Base-by-base conservation (phyloP, 495 filamentous ascomycete species). In the Lasiosphaeria hispida region DNA sequence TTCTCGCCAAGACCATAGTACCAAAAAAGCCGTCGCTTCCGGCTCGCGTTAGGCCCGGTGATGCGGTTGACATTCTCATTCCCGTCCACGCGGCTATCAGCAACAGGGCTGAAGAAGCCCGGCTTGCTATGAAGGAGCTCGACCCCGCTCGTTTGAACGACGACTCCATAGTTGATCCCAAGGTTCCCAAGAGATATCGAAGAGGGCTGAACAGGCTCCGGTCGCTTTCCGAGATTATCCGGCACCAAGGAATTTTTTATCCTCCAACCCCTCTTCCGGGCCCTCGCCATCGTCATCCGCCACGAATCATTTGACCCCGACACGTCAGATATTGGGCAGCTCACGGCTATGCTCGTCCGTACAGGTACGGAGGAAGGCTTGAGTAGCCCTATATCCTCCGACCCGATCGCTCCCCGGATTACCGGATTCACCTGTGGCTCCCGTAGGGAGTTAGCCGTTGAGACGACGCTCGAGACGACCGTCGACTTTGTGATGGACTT, bases 401-500 rank as follows among this genome's bases (percentile, higher is more conserved):
- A 55, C 15, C 41, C 38, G 9, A 55, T 55, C 53, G 53, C 53
- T 19, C 39, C 44, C 36, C 33, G 7, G 40, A 55, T 55, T 13
- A 44, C 13, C 11, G 41, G 10, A 10, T 45, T 55, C n/a, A 6
- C 41, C 53, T 10, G 33, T 5, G 23, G 40, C 49, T 53, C 49
- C 57, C 38, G 15, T 14, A 10, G 48, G 30, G 48, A 52, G 48
- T 37, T 23, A 18, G 48, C 33, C 13, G 48, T 40, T 18, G 48
- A 52, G 48, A 52, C 48, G 36, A 17, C 34, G 48, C 48, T 52
- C 15, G 48, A 40, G 9, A 54, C 45, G 10, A 45, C 47, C 3
- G 36, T 58, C n/a, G 45, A 58, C 37, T 58, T 58, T 48, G 18
- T 58, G 10, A 40, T 58, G 47, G 37, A 19, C 13, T 44, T 58